A percentile compares a stretch with the other conserved stretches of the same genome.
Conservation (phyloP, 1,284 basidiomycete species). For the Boletellus deceptivus region DNA sequence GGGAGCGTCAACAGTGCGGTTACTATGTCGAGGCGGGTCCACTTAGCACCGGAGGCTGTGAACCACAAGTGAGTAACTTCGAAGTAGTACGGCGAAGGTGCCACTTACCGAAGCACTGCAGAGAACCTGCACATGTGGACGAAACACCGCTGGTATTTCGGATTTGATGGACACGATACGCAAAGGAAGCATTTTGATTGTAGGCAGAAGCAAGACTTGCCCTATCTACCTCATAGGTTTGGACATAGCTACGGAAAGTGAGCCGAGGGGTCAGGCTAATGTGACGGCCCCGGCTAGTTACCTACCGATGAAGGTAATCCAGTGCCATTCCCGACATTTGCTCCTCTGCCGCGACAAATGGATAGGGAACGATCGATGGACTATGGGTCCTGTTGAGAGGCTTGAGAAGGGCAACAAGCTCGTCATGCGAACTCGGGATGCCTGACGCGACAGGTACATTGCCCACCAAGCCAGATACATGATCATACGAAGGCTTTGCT, state of each 20-base stretch:
- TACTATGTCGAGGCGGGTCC: slow-evolving; percentile 26
- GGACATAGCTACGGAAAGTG: slow-evolving; percentile 23
- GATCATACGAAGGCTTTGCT: neutral
- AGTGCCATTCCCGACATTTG: slow-evolving; percentile 32
- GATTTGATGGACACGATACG: slow-evolving; percentile 25
- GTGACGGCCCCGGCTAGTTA: neutral
- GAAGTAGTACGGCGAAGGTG: neutral
- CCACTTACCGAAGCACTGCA: slow-evolving; percentile 13
- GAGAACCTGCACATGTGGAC: slow-evolving; percentile 5
- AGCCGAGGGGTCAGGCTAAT: slow-evolving; percentile 6
- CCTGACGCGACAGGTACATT: neutral
- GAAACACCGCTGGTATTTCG: neutral
- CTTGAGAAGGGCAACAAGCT: neutral
- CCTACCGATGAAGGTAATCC: slow-evolving; percentile 31
- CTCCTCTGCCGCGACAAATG: slow-evolving; percentile 17
- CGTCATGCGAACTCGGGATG: neutral
- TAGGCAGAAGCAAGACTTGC: slow-evolving; percentile 34
- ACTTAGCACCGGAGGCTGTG: slow-evolving; percentile 18
- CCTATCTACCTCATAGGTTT: slow-evolving; percentile 32
- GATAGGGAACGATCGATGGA: neutral
- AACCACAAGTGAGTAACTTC: slow-evolving; percentile 7
- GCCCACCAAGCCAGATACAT: neutral
- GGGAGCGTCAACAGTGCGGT: slow-evolving; percentile 26
- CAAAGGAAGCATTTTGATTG: slow-evolving; percentile 29
- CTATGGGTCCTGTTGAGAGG: neutral